phyloP scores from a whole-genome alignment of 495 filamentous ascomycete species.

The Margaritispora aquatica region DNA sequence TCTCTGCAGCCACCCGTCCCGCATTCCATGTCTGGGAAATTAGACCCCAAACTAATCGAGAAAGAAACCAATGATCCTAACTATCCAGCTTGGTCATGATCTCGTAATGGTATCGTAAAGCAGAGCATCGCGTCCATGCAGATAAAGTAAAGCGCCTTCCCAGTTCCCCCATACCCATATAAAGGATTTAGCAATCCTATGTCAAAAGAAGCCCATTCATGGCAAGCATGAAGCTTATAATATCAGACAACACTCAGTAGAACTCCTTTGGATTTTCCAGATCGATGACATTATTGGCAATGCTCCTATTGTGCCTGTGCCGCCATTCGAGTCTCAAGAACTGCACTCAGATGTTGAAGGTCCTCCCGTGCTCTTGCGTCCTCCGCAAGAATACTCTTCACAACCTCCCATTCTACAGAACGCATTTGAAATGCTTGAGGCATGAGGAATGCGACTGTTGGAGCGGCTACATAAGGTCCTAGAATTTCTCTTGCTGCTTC shows the following conservation, averaged over 20 bases:
- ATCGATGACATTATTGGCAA: not conserved
- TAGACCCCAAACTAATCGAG: not conserved
- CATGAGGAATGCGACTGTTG: constrained; percentile 61
- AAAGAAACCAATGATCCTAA: constrained; percentile 12
- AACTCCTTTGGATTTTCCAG: no score
- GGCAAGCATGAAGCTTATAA: no score
- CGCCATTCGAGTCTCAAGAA: constrained; percentile 32
- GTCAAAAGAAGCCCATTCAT: no score
- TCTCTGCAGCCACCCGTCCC: not conserved
- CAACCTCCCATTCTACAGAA: constrained; percentile 55
- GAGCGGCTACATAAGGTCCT: constrained; percentile 49
- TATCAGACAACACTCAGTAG: no score
- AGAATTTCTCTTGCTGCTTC: constrained; percentile 50
- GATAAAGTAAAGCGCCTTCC: not conserved
- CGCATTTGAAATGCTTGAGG: constrained; percentile 58
- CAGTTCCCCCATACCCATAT: not conserved
- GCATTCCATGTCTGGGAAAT: not conserved
- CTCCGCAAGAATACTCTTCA: constrained; percentile 50
- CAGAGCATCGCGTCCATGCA: not conserved
- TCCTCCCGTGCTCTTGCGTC: constrained; percentile 43
- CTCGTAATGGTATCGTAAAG: constrained; percentile 20
- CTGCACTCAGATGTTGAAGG: constrained; percentile 38
- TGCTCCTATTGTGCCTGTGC: constrained; percentile 6
- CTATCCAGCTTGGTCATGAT: constrained; percentile 18
- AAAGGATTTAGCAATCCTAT: not conserved